A percentile compares a stretch with the other conserved stretches of the same genome.
Conservation (phyloP, 2,329 filamentous ascomycete species). For the Akanthomyces uredinophilus region DNA sequence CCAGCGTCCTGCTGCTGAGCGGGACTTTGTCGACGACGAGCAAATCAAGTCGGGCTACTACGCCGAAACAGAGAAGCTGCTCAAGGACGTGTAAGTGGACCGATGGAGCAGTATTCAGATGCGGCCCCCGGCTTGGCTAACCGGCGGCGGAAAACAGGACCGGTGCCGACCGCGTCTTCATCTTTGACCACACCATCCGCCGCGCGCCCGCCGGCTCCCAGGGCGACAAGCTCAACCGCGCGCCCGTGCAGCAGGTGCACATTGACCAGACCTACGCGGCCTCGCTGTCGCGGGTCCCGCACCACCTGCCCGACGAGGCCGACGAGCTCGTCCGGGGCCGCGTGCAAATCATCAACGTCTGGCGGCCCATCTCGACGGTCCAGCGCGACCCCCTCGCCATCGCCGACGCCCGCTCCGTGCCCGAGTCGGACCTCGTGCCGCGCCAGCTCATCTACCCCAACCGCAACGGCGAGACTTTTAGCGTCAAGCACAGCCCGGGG, state of each 20-base stretch:
- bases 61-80: conserved; percentile 61
- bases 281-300: conserved; percentile 35
- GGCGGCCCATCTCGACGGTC: conserved; percentile 47
- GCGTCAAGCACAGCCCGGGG: conserved; percentile 34
- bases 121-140: not conserved
- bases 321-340: conserved; percentile 39
- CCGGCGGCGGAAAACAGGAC: conserved; percentile 37
- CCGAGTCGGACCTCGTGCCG: conserved; percentile 45
- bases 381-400: conserved; percentile 50
- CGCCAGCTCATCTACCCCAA: conserved; percentile 46
- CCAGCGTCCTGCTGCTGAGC: conserved; percentile 27
- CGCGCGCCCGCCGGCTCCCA: conserved; percentile 36
- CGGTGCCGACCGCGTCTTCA: conserved; percentile 49
- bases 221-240: conserved; percentile 36
- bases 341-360: conserved; percentile 50
- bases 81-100: conserved; percentile 50
- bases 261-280: conserved; percentile 52
- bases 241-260: conserved; percentile 43
- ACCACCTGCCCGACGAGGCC: conserved; percentile 39
- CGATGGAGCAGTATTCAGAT: not conserved
- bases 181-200: conserved; percentile 58
- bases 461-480: conserved; percentile 45
- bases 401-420: conserved; percentile 45
- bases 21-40: conserved; percentile 47
- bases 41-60: conserved; percentile 64